Evolutionary conservation across 805 yeast species (phyloP), one percentile per base, ranked within the genome.

Genomic region (Ogataea wickerhamii): DNA sequence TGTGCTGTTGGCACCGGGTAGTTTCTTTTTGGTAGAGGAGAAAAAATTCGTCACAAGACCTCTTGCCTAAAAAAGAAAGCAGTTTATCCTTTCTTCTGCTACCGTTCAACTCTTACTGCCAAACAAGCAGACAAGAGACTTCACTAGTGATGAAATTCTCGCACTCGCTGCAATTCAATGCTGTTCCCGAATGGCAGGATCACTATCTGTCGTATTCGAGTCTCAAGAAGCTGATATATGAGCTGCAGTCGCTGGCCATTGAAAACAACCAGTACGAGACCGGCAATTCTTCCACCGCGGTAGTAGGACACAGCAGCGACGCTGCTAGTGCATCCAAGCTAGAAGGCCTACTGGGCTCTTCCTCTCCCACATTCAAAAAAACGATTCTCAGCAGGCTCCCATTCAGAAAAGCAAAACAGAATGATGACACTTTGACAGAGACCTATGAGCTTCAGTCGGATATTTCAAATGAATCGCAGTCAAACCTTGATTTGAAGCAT

Each of bases 101-200:
- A n/a, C n/a, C n/a, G n/a, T n/a, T n/a, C n/a, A n/a, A n/a, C n/a
- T n/a, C n/a, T n/a, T n/a, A n/a, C n/a, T n/a, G n/a, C n/a, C n/a
- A n/a, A n/a, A n/a, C n/a, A n/a, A n/a, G n/a, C n/a, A n/a, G n/a
- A n/a, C n/a, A n/a, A n/a, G n/a, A n/a, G n/a, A n/a, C n/a, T n/a
- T n/a, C n/a, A n/a, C n/a, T n/a, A n/a, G 11, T 14, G 24, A 72
- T 72, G 78, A 72, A 72, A 60, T 72, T 72, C 46, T 64, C 72
- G 21, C 75, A 71, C 41, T 70, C 76, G 22, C 56, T 72, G 36
- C 70, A 70, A 52, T 68, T 71, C 46, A 71, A 71, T 46, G 70
- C 73, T n/a, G 78, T 72, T 24, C 78, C 78, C 4, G 78, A 72
- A 51, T 72, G 76, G 76, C 64, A 62, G 44, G 76, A 71, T 37